Conservation (phyloP, 768 basidiomycete genomes). For the Suillus variegatus region DNA sequence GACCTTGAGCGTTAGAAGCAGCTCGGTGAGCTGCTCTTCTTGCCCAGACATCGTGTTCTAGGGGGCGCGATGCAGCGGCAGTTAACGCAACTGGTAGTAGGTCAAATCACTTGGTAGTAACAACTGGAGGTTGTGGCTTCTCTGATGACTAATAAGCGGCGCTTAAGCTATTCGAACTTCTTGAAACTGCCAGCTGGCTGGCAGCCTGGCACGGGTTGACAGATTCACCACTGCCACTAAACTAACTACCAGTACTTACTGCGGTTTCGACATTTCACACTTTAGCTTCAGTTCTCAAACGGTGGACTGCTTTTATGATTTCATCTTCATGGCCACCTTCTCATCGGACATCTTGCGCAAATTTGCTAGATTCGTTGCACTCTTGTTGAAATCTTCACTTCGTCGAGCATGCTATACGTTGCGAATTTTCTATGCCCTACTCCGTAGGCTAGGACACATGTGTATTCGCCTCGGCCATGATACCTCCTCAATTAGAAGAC, state of each 20-base stretch:
- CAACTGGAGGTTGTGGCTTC: neutral
- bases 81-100: neutral
- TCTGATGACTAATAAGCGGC: neutral
- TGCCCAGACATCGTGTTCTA: constrained; percentile 48
- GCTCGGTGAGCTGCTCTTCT: constrained; percentile 70
- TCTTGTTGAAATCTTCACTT: neutral
- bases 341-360: neutral
- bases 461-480: neutral
- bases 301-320: neutral
- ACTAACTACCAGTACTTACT: neutral
- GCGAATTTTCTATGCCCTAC: neutral
- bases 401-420: neutral
- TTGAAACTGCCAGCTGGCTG: neutral
- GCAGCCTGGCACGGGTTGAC: too few relatives aligned
- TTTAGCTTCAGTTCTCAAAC: neutral
- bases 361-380: neutral
- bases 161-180: neutral
- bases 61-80: neutral
- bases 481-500: neutral
- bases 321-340: neutral
- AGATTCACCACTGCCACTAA: too few relatives aligned
- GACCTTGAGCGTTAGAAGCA: constrained; percentile 75
- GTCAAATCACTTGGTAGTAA: neutral
- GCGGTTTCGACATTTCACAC: neutral
- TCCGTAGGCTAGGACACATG: neutral